A percentile compares a stretch with the other conserved stretches of the same genome.
Conservation (phyloP, 495 filamentous ascomycete genomes). For the Pyrenula massariospora region DNA sequence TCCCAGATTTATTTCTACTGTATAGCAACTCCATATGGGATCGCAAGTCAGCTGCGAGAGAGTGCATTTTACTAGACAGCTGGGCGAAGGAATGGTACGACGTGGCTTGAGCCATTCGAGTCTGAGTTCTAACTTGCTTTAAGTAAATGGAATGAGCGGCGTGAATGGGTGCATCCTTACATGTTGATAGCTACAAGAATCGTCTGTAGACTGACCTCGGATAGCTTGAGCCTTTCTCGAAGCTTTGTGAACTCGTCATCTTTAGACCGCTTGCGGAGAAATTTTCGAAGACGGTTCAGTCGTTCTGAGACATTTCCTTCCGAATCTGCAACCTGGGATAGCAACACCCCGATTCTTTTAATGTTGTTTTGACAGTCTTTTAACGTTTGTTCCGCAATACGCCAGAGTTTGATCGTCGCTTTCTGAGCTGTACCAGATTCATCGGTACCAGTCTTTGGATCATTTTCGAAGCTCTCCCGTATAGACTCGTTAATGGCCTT, state of each 20-base stretch:
- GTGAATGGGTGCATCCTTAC: not conserved
- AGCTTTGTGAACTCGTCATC: constrained; percentile 1
- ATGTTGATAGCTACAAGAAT: not conserved
- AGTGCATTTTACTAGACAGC: not conserved
- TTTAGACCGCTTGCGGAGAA: constrained; percentile 3
- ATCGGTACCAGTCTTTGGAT: not conserved
- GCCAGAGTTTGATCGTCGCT: constrained; percentile 1
- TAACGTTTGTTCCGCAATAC: not conserved
- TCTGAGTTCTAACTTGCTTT: not conserved
- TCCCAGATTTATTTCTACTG: not conserved
- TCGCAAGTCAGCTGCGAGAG: not conserved
- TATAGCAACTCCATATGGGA: not conserved
- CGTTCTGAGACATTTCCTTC: not conserved
- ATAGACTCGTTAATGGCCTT: constrained; percentile 2
- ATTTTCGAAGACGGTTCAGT: constrained; percentile 1
- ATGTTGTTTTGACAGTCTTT: constrained; percentile 4
- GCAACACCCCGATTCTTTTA: constrained; percentile 1
- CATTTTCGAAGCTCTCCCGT: not conserved
- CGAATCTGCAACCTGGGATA: not conserved
- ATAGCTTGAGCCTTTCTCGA: constrained; percentile 2
- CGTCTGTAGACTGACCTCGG: not conserved
- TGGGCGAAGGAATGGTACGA: not conserved
- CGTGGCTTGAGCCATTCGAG: not conserved
- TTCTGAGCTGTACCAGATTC: not conserved
- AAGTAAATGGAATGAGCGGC: not conserved